Evolutionary conservation across 495 filamentous ascomycete species (phyloP).

Genomic region (Talaromyces thailandensis): DNA sequence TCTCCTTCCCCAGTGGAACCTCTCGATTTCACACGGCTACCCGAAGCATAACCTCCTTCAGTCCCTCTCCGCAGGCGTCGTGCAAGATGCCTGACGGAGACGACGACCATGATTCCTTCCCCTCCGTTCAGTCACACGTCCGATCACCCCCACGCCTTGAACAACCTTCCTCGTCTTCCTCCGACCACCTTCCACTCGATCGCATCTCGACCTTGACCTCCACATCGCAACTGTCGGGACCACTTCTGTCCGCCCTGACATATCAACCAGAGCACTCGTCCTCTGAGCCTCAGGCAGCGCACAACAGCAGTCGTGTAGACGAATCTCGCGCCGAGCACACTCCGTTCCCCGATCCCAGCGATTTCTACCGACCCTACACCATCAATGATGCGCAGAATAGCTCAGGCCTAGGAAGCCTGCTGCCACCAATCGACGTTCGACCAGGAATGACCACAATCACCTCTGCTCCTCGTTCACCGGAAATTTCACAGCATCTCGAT

Average conservation of each 20-base stretch:
- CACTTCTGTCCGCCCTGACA: slow-evolving; percentile 18
- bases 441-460: slow-evolving; percentile 14
- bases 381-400: slow-evolving; percentile 14
- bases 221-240: slow-evolving; percentile 15
- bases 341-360: slow-evolving; percentile 42
- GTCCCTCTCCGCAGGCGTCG: slow-evolving; percentile 23
- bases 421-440: slow-evolving; percentile 13
- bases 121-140: slow-evolving; percentile 13
- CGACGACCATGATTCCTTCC: slow-evolving; percentile 32
- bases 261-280: slow-evolving; percentile 15
- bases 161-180: slow-evolving; percentile 19
- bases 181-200: slow-evolving; percentile 21
- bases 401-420: slow-evolving; percentile 18
- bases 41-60: neutral
- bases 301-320: slow-evolving; percentile 14
- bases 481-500: slow-evolving; percentile 10
- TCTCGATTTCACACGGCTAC: neutral
- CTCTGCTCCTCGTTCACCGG: neutral
- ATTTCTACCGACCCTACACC: slow-evolving; percentile 38
- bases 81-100: slow-evolving; percentile 41
- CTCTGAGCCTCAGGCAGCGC: slow-evolving; percentile 14
- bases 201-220: slow-evolving; percentile 9
- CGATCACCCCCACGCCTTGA: slow-evolving; percentile 9
- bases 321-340: slow-evolving; percentile 12
- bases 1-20: slow-evolving; percentile 14